phyloP scores from a whole-genome alignment of 192 early-diverging fungal species.

The Backusella tuberculispora region DNA sequence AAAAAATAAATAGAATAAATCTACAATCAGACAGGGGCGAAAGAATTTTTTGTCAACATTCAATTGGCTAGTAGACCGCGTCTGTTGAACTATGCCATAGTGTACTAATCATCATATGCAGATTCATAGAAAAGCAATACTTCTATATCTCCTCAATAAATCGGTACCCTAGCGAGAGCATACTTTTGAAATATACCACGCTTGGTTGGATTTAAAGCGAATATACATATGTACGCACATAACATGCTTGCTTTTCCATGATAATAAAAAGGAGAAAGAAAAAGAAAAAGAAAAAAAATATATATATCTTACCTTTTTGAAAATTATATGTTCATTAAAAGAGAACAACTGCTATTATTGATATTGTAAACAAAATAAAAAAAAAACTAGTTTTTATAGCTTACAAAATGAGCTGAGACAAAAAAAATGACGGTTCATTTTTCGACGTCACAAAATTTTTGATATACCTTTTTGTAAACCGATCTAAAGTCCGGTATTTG shows the following conservation, averaged over 20 bases:
- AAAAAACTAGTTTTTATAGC: not conserved
- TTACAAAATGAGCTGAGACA: not conserved
- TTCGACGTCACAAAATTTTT: conserved; percentile 1
- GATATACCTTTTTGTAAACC: not conserved
- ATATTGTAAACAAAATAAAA: not conserved
- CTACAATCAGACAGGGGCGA: conserved; percentile 16
- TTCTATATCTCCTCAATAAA: too few relatives aligned
- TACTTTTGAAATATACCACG: not conserved
- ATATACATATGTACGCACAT: not conserved
- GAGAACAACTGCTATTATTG: not conserved
- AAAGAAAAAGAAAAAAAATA: not conserved
- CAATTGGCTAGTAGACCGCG: conserved; percentile 16
- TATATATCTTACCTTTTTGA: not conserved
- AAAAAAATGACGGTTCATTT: not conserved
- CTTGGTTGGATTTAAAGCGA: not conserved
- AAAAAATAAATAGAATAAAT: not conserved
- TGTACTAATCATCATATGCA: conserved; percentile 15
- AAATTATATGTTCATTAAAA: not conserved
- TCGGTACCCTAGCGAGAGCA: too few relatives aligned
- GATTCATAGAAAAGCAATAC: too few relatives aligned
- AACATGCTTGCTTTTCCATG: not conserved
- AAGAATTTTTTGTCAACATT: conserved; percentile 22
- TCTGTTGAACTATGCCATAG: conserved; percentile 20
- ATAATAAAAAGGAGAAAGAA: not conserved
- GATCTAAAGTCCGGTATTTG: not conserved